Evolutionary conservation across 495 filamentous ascomycete genomes (phyloP).

Genomic region (Tuber borchii): DNA sequence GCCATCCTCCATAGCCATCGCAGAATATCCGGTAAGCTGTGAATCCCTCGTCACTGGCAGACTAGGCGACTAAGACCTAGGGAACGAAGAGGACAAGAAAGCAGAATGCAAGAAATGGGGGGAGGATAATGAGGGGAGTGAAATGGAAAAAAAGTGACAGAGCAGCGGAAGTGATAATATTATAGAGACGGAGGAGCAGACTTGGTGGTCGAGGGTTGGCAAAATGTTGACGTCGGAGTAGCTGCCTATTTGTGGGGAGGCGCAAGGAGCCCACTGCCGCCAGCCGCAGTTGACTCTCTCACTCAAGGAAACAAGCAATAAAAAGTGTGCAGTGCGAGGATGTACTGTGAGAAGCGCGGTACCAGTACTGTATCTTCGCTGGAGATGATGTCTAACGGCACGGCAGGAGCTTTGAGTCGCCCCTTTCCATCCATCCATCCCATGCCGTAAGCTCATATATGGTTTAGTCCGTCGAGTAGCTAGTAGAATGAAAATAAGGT

Average conservation of each 20-base stretch:
- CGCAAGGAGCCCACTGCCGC: conserved; percentile 8
- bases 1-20: conserved; percentile 26
- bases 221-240: neutral
- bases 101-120: neutral
- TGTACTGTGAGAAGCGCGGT: neutral
- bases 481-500: too few species aligned
- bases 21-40: conserved; percentile 11
- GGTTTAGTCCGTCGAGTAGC: too few species aligned
- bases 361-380: too few species aligned
- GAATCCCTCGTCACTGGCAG: conserved; percentile 5
- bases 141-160: neutral
- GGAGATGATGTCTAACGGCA: too few species aligned
- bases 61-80: neutral
- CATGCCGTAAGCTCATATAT: too few species aligned
- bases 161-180: neutral
- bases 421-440: neutral
- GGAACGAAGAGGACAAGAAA: conserved; percentile 5
- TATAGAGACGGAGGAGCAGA: conserved; percentile 2
- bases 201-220: neutral
- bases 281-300: neutral
- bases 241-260: conserved; percentile 16
- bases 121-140: neutral
- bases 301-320: neutral
- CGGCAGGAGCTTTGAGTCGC: neutral
- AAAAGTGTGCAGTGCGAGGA: neutral